A percentile compares a stretch with the other conserved stretches of the same genome.
These are phyloP conservation scores for Eimeria praecox DNA, from an alignment of 169 alveolate genomes.

Conservation along the genomic window DNA sequence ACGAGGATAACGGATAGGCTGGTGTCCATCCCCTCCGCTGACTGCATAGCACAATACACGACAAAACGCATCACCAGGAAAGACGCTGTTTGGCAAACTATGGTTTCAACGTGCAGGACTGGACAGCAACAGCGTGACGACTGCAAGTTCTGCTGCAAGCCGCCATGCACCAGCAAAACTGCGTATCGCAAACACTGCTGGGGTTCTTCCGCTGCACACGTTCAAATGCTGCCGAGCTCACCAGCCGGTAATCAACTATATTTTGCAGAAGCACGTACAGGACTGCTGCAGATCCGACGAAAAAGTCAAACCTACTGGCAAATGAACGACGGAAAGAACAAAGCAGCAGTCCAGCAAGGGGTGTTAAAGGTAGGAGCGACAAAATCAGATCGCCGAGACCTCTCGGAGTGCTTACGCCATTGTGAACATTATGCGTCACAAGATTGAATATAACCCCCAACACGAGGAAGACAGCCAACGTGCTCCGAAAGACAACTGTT, in stretches of 20 bases:
- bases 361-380: constrained; percentile 16
- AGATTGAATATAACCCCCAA: constrained; percentile 28
- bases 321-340: constrained; percentile 60
- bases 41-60: constrained; percentile 26
- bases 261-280: constrained; percentile 55
- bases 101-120: background rate
- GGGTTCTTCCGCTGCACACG: background rate
- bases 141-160: background rate
- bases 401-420: background rate
- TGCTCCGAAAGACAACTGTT: constrained; percentile 17
- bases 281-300: constrained; percentile 22
- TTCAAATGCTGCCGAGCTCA: background rate
- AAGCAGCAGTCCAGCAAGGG: background rate
- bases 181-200: background rate
- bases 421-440: constrained; percentile 1
- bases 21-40: constrained; percentile 62
- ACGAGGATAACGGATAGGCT: constrained; percentile 61
- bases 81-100: background rate
- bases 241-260: constrained; percentile 59
- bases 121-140: background rate
- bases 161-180: background rate
- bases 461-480: constrained; percentile 1
- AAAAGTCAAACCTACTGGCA: constrained; percentile 52
- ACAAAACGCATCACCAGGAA: background rate
- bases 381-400: constrained; percentile 12